These are phyloP conservation scores for Penicillium verhagenii DNA, from an alignment of 495 filamentous ascomycete genomes.

Conservation along the genomic window DNA sequence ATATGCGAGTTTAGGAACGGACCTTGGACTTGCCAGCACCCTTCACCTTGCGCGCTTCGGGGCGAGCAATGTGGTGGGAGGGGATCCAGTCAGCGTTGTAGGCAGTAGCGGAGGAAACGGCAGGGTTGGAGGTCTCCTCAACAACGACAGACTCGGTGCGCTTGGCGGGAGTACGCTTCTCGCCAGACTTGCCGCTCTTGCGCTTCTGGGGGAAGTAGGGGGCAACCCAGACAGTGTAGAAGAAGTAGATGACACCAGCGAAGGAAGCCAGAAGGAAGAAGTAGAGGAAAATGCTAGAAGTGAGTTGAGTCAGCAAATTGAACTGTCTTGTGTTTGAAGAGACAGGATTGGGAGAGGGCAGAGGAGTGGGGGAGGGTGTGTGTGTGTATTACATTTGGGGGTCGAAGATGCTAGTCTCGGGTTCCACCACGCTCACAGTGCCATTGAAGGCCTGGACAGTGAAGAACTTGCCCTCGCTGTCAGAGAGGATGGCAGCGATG, in stretches of 20 bases:
- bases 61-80: slow-evolving; percentile 82
- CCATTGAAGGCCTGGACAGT: slow-evolving; percentile 82
- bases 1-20: slow-evolving; percentile 30
- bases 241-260: slow-evolving; percentile 82
- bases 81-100: slow-evolving; percentile 99
- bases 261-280: slow-evolving; percentile 81
- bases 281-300: slow-evolving; percentile 87
- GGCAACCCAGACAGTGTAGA: slow-evolving; percentile 96
- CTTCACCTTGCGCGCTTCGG: slow-evolving; percentile 76
- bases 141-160: slow-evolving; percentile 62
- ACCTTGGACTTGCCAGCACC: slow-evolving; percentile 62
- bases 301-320: slow-evolving; percentile 23
- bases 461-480: slow-evolving; percentile 64
- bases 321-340: no score
- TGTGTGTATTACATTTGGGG: slow-evolving; percentile 94
- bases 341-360: not conserved
- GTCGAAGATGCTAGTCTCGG: slow-evolving; percentile 89
- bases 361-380: not conserved
- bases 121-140: slow-evolving; percentile 62
- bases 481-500: slow-evolving; percentile 70
- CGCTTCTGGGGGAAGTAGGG: slow-evolving; percentile 93
- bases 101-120: slow-evolving; percentile 66
- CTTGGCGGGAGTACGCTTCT: slow-evolving; percentile 62
- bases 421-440: slow-evolving; percentile 86
- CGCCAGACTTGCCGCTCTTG: slow-evolving; percentile 61